Evolutionary conservation across 176 grass and related monocot species (phyloP), one percentile per base, ranked within the genome.

Genomic region (Ananas comosus): DNA sequence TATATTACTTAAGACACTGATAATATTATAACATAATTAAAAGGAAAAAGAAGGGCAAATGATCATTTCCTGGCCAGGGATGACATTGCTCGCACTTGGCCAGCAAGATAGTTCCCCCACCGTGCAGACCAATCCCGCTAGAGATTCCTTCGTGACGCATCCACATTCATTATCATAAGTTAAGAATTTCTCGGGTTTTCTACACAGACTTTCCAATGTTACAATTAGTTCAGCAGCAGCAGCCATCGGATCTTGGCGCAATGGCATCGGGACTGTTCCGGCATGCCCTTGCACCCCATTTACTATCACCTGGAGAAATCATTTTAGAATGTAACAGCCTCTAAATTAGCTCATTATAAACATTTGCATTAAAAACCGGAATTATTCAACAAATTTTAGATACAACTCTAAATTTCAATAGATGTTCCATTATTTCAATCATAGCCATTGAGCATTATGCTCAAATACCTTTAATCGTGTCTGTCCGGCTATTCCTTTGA

Each of bases 51-150:
- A 48, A n/a, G 5, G 51, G 9, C 11, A 18, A 2, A 47, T 0
- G 4, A 9, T 23, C 49, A 42, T 72, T 88, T 83, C 93, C 86
- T 99, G 94, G 16, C 89, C 87, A 10, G 94, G 94, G 27, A 99
- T 99, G 49, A 93, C 94, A 50, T 99, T 97, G 82, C 93, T 97
- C 12, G 93, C 89, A 47, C 93, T 87, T 17, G 94, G 94, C 94
- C 89, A 99, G n/a, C 77, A 81, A 51, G 80, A 82, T 13, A 99
- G 76, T 68, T 99, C 87, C 2, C 94, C 89, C 0, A 99, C 94
- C 3, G 94, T 99, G 89, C 94, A 99, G 50, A 99, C 94, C 24
- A 99, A 76, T 11, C 94, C 94, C 12, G 84, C 70, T 13, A 90
- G 65, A 66, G 93, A 90, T 78, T 88, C 84, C 77, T 85, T 81